Percentiles rank a stretch among this genome's conserved stretches.
Evolutionary conservation across 1,284 basidiomycete genomes (phyloP).

Genomic region (Naganishia sp.): DNA sequence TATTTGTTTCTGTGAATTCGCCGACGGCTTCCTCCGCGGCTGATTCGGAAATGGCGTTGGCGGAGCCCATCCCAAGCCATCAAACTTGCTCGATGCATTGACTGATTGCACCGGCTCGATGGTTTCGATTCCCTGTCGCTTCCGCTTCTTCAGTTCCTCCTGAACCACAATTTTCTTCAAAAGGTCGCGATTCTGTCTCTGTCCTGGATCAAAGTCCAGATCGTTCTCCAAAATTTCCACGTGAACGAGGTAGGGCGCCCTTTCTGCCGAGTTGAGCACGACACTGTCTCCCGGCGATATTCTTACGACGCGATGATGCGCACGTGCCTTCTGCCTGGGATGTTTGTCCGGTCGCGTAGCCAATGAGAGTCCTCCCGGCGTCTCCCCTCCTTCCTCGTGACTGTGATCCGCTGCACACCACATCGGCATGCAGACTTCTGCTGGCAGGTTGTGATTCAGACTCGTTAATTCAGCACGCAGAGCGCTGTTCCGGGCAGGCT

Average conservation of each 20-base stretch:
- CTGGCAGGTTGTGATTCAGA: slow-evolving; percentile 92
- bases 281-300: slow-evolving; percentile 98
- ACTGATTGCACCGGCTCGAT: slow-evolving; percentile 19
- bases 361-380: slow-evolving; percentile 51
- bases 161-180: slow-evolving; percentile 79
- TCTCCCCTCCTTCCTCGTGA: slow-evolving; percentile 52
- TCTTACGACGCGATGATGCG: slow-evolving; percentile 92
- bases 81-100: slow-evolving; percentile 21
- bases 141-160: slow-evolving; percentile 58
- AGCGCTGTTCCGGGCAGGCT: slow-evolving; percentile 90
- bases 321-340: slow-evolving; percentile 55
- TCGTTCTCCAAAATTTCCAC: slow-evolving; percentile 90
- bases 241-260: slow-evolving; percentile 89
- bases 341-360: slow-evolving; percentile 56
- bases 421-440: slow-evolving; percentile 95
- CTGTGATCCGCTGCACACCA: slow-evolving; percentile 75
- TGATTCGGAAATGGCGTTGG: slow-evolving; percentile 4
- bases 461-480: slow-evolving; percentile 92
- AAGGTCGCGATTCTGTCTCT: slow-evolving; percentile 80
- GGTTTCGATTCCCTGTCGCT: slow-evolving; percentile 42
- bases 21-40: slow-evolving; percentile 19
- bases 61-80: slow-evolving; percentile 24
- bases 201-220: slow-evolving; percentile 87
- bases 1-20: not conserved
- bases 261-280: slow-evolving; percentile 95